Evolutionary conservation across 2,329 filamentous ascomycete species (phyloP).

Genomic region (Colletotrichum caudatum): DNA sequence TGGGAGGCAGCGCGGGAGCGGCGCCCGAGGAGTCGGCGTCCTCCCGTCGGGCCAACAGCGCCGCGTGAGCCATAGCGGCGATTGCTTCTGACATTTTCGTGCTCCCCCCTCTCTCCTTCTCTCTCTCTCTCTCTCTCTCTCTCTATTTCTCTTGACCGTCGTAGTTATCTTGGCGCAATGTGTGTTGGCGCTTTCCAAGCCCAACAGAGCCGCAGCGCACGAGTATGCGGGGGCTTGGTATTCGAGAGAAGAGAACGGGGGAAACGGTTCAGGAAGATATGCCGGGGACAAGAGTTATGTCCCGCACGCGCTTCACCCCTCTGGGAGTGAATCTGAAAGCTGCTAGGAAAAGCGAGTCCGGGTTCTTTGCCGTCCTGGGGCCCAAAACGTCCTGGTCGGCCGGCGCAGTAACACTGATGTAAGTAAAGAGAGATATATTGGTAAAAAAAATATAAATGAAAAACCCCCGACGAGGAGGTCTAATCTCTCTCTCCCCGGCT

Average conservation of each 20-base stretch:
- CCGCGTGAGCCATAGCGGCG: constrained; percentile 33
- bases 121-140: too few relatives aligned
- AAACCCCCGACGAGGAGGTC: background rate
- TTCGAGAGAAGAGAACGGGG: constrained; percentile 3
- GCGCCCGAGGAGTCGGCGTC: background rate
- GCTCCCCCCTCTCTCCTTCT: background rate
- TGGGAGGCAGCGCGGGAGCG: constrained; percentile 9
- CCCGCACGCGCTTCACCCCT: constrained; percentile 23
- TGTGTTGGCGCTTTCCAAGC: constrained; percentile 1
- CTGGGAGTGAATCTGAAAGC: background rate
- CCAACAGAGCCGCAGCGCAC: constrained; percentile 19
- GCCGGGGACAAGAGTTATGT: background rate
- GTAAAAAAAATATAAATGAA: too few relatives aligned
- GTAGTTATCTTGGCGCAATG: background rate
- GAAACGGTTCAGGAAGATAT: constrained; percentile 10
- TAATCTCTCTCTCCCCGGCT: constrained; percentile 1
- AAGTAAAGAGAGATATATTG: background rate
- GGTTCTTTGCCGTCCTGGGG: constrained; percentile 1
- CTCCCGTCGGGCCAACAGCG: constrained; percentile 18
- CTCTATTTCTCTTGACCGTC: background rate
- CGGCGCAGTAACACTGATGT: background rate
- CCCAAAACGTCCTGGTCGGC: background rate
- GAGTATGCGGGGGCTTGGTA: background rate
- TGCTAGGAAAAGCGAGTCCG: background rate
- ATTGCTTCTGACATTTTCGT: constrained; percentile 29